A percentile compares a stretch with the other conserved stretches of the same genome.
These are phyloP conservation scores for Amphichorda felina DNA, from an alignment of 2,329 filamentous ascomycete species.

Conservation along the genomic window DNA sequence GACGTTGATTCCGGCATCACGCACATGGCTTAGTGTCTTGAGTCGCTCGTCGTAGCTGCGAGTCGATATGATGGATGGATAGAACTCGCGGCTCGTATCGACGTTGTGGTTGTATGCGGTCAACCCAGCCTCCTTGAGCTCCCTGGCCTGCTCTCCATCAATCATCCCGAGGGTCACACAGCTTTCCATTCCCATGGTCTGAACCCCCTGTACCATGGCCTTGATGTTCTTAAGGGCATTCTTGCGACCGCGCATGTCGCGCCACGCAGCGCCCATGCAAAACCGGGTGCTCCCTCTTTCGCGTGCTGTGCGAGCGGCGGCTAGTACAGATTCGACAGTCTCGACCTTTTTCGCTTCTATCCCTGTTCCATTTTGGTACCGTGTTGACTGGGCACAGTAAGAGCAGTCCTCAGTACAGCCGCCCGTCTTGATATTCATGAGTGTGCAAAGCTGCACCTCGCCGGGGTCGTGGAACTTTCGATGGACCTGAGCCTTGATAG, in stretches of 20 bases:
- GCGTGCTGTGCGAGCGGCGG: slow-evolving; percentile 64
- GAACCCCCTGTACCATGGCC: slow-evolving; percentile 73
- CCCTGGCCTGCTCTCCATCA: slow-evolving; percentile 64
- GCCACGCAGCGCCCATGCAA: slow-evolving; percentile 92
- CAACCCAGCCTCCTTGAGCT: slow-evolving; percentile 72
- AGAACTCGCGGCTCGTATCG: slow-evolving; percentile 82
- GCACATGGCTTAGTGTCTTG: slow-evolving; percentile 66
- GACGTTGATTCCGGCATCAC: slow-evolving; percentile 78
- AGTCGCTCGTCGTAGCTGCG: slow-evolving; percentile 80
- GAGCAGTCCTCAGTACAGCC: slow-evolving; percentile 88
- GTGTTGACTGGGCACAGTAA: slow-evolving; percentile 83
- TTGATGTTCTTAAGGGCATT: slow-evolving; percentile 74
- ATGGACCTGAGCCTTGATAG: slow-evolving; percentile 56
- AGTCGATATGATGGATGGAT: slow-evolving; percentile 77
- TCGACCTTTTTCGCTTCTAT: slow-evolving; percentile 71
- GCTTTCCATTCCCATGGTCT: slow-evolving; percentile 74
- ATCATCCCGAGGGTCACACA: slow-evolving; percentile 96
- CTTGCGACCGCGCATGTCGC: slow-evolving; percentile 87
- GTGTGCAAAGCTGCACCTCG: slow-evolving; percentile 81
- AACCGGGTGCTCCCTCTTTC: slow-evolving; percentile 81
- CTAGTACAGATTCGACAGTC: slow-evolving; percentile 68
- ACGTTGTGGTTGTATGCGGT: slow-evolving; percentile 95
- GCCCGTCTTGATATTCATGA: slow-evolving; percentile 95
- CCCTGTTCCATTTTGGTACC: slow-evolving; percentile 65
- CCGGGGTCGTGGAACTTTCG: slow-evolving; percentile 75